Conservation (phyloP, 768 basidiomycete genomes). For the Strobilomyces echinocephalus region DNA sequence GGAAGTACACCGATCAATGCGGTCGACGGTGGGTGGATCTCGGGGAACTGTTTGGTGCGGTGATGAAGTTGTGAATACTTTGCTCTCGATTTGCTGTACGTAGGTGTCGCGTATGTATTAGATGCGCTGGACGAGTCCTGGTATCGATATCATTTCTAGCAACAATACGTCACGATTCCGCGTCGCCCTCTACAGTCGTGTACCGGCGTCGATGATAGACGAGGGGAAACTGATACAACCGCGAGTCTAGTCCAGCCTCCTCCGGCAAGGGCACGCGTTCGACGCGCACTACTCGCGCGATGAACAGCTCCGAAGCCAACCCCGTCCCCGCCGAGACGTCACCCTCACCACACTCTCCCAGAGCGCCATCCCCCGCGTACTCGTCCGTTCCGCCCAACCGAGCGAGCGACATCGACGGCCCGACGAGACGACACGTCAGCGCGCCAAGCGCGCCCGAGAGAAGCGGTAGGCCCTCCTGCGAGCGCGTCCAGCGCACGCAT, state of each 20-base stretch:
- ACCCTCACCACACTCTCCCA: slow-evolving; percentile 17
- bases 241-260: slow-evolving; percentile 10
- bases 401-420: slow-evolving; percentile 56
- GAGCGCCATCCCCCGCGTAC: background rate
- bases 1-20: slow-evolving; percentile 81
- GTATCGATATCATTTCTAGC: slow-evolving; percentile 6
- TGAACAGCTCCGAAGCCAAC: slow-evolving; percentile 66
- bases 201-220: slow-evolving; percentile 62
- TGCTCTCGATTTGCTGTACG: background rate
- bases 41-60: slow-evolving; percentile 63
- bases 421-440: slow-evolving; percentile 65
- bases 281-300: slow-evolving; percentile 71
- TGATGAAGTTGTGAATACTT: slow-evolving; percentile 55
- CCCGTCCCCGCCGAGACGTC: slow-evolving; percentile 29
- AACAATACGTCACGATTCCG: slow-evolving; percentile 2
- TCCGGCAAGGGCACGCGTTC: slow-evolving; percentile 34
- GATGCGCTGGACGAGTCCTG: background rate
- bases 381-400: slow-evolving; percentile 36
- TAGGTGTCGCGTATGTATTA: background rate
- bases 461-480: slow-evolving; percentile 54
- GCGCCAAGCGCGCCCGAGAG: slow-evolving; percentile 61
- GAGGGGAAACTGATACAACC: slow-evolving; percentile 44
- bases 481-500: slow-evolving; percentile 36
- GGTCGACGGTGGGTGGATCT: slow-evolving; percentile 90
- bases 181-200: slow-evolving; percentile 42